Percentiles rank a stretch among this genome's conserved stretches.
These are phyloP conservation scores for Calocera viscosa DNA, from an alignment of 768 basidiomycete species.

Conservation along the genomic window DNA sequence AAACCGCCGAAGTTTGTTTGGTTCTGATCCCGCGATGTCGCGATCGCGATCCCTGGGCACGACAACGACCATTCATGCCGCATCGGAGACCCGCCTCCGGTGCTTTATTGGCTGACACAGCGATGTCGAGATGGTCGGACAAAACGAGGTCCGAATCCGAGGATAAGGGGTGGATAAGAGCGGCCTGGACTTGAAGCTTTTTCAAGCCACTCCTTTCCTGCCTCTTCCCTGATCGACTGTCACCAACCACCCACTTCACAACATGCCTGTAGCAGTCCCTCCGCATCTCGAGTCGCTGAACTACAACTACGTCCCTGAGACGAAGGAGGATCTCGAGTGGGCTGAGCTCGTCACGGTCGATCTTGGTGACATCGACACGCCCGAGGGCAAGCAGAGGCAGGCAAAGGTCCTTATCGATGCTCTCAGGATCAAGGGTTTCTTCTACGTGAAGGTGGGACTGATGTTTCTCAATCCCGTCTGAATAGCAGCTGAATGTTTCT, in stretches of 20 bases:
- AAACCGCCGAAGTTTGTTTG: neutral
- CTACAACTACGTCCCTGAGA: slow-evolving; percentile 16
- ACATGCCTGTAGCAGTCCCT: neutral
- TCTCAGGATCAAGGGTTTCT: slow-evolving; percentile 14
- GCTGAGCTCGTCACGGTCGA: slow-evolving; percentile 23
- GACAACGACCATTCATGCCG: neutral
- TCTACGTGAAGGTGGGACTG: neutral
- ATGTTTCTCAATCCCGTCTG: neutral
- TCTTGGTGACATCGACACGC: slow-evolving; percentile 18
- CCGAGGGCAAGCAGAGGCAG: slow-evolving; percentile 18
- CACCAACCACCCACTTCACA: neutral
- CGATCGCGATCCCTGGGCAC: neutral
- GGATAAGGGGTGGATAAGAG: neutral
- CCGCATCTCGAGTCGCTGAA: neutral
- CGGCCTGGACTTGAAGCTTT: neutral
- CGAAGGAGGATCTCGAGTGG: slow-evolving; percentile 25
- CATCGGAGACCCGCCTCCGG: neutral
- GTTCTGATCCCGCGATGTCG: neutral
- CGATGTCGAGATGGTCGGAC: neutral
- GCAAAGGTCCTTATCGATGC: slow-evolving; percentile 18
- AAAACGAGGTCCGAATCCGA: neutral
- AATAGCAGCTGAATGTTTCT: neutral
- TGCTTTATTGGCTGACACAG: neutral
- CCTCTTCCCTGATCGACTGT: no score
- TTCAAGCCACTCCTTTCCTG: no score